phyloP scores from a whole-genome alignment of 2,329 filamentous ascomycete genomes.

The Aspergillus bombycis region DNA sequence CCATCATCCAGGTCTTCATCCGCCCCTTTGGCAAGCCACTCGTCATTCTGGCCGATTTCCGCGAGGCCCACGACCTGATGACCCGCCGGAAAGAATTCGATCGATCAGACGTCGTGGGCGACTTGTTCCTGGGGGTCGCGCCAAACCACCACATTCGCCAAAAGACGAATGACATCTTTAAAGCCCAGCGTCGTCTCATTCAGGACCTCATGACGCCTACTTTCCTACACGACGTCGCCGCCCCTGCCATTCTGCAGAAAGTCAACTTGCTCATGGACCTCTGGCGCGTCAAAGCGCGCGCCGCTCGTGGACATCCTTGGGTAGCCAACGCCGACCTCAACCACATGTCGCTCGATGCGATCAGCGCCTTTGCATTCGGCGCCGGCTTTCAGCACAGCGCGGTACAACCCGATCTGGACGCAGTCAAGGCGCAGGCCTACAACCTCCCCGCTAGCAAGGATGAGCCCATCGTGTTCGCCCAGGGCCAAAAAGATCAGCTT shows the following conservation, averaged over 20 bases:
- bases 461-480: not conserved
- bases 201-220: constrained; percentile 29
- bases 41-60: constrained; percentile 42
- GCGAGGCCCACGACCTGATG: constrained; percentile 23
- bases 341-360: constrained; percentile 41
- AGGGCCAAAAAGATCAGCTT: not conserved
- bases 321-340: constrained; percentile 37
- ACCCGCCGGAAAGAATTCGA: constrained; percentile 24
- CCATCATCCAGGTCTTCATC: constrained; percentile 54
- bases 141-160: not conserved
- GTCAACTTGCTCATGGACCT: constrained; percentile 29
- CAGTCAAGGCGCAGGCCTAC: not conserved
- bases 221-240: constrained; percentile 24
- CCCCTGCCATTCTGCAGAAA: not conserved
- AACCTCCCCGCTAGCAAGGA: not conserved
- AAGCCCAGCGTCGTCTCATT: constrained; percentile 27
- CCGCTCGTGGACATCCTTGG: constrained; percentile 38
- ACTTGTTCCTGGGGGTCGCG: not conserved
- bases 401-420: not conserved
- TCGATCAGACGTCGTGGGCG: not conserved
- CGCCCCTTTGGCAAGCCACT: constrained; percentile 48
- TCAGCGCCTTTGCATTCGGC: constrained; percentile 16
- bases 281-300: constrained; percentile 32
- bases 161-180: not conserved
- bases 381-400: not conserved